Percentiles rank a stretch among this genome's conserved stretches.
Evolutionary conservation across 1,284 basidiomycete genomes (phyloP).

Genomic region (Tilletia walkeri): DNA sequence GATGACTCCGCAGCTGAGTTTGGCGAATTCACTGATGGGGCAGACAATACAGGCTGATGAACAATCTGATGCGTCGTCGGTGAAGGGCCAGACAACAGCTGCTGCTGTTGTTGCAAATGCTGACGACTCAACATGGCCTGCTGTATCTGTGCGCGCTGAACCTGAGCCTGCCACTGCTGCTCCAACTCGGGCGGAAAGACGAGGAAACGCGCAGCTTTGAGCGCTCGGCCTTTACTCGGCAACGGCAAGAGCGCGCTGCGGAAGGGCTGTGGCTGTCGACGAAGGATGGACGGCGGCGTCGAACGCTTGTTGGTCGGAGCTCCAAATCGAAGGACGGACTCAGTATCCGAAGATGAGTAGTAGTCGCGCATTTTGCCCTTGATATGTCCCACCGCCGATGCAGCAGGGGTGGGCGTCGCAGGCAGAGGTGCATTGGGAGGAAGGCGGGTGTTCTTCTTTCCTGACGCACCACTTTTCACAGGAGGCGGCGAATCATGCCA

Average conservation of each 20-base stretch:
- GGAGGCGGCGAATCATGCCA: slow-evolving; percentile 3
- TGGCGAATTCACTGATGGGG: too few species aligned
- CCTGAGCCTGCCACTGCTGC: slow-evolving; percentile 3
- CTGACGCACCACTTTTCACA: neutral
- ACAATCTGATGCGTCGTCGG: neutral
- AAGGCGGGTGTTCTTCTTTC: neutral
- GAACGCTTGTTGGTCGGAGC: neutral
- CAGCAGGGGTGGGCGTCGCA: neutral
- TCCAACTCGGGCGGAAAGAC: slow-evolving; percentile 13
- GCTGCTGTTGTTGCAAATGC: slow-evolving; percentile 10
- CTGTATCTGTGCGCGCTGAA: slow-evolving; percentile 3
- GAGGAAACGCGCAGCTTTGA: slow-evolving; percentile 11
- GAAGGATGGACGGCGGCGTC: slow-evolving; percentile 38
- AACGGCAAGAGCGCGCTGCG: neutral
- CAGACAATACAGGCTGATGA: too few species aligned
- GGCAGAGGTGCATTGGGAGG: slow-evolving; percentile 1
- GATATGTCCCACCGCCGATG: too few species aligned
- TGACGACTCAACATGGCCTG: neutral
- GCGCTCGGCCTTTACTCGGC: slow-evolving; percentile 2
- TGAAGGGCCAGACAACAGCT: neutral
- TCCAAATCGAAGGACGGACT: neutral
- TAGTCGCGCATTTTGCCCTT: neutral
- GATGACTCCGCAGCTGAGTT: neutral
- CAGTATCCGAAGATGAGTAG: neutral
- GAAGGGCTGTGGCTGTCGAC: slow-evolving; percentile 35